A percentile compares a stretch with the other conserved stretches of the same genome.
Conservation (phyloP, 2,329 filamentous ascomycete species). For the Apiospora malaysiana region DNA sequence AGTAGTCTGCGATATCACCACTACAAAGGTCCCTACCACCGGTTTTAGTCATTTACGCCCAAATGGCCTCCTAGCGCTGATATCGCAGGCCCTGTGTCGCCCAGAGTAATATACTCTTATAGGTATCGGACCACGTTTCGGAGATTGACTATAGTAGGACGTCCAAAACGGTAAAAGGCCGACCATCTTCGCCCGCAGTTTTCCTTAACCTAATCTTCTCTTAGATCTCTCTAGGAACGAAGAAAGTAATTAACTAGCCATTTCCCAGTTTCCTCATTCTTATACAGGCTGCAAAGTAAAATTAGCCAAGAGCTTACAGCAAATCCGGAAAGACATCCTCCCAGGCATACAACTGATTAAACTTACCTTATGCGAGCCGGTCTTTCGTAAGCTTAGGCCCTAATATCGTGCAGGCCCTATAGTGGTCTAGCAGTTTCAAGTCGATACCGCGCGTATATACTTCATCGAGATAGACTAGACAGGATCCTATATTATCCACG, state of each 20-base stretch:
- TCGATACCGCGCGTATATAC: constrained; percentile 75
- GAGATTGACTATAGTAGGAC: constrained; percentile 65
- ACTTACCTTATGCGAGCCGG: constrained; percentile 67
- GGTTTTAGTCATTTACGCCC: constrained; percentile 33
- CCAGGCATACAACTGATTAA: background rate
- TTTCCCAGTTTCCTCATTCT: constrained; percentile 72
- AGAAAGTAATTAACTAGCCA: constrained; percentile 70
- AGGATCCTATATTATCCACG: constrained; percentile 58
- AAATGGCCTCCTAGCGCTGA: constrained; percentile 47
- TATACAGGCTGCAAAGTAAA: constrained; percentile 61
- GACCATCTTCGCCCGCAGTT: background rate
- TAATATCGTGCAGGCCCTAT: constrained; percentile 71
- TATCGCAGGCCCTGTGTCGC: constrained; percentile 62
- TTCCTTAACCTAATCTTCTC: constrained; percentile 50
- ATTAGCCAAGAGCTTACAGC: background rate
- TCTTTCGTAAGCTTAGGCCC: constrained; percentile 72
- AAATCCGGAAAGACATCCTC: background rate
- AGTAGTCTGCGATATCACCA: constrained; percentile 41
- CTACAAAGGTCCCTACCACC: constrained; percentile 31
- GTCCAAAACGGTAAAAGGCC: constrained; percentile 53
- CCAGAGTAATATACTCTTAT: constrained; percentile 63
- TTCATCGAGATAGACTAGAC: constrained; percentile 73
- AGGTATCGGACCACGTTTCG: constrained; percentile 59
- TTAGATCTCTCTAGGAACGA: constrained; percentile 63
- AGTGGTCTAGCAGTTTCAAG: constrained; percentile 62